Conservation (phyloP, 1,284 basidiomycete genomes). For the Mycena sp. region DNA sequence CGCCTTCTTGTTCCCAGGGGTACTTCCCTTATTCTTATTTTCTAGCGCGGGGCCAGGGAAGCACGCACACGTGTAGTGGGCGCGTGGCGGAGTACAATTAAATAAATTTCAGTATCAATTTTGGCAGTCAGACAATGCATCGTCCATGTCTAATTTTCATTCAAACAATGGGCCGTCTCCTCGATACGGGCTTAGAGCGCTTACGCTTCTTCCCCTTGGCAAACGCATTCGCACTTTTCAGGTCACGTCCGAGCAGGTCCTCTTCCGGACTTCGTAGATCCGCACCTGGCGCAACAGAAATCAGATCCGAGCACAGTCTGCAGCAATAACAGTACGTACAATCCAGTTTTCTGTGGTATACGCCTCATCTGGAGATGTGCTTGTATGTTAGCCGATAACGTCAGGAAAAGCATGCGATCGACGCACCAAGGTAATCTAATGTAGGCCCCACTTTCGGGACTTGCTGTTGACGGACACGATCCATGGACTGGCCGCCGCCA, state of each 20-base stretch:
- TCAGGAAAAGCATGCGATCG: constrained; percentile 20
- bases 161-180: constrained; percentile 55
- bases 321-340: constrained; percentile 55
- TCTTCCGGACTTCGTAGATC: constrained; percentile 97
- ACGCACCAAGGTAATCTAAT: constrained; percentile 86
- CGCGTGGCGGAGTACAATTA: constrained; percentile 5
- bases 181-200: constrained; percentile 69
- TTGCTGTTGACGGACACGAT: constrained; percentile 87
- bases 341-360: constrained; percentile 99
- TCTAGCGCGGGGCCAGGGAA: too few relatives aligned
- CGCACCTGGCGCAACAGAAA: constrained; percentile 66
- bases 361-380: constrained; percentile 77
- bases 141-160: neutral
- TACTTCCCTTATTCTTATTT: too few relatives aligned
- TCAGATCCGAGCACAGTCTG: constrained; percentile 1
- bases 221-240: constrained; percentile 89
- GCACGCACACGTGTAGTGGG: too few relatives aligned
- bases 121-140: constrained; percentile 1
- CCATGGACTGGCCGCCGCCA: constrained; percentile 75
- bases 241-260: constrained; percentile 89
- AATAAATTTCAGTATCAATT: constrained; percentile 23
- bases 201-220: constrained; percentile 88
- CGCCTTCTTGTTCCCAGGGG: too few relatives aligned
- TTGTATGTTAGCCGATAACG: constrained; percentile 3
- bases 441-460: constrained; percentile 83